Evolutionary conservation across 2,329 filamentous ascomycete genomes (phyloP), one percentile per base, ranked within the genome.

Genomic region (Neofusicoccum kwambonambiense): DNA sequence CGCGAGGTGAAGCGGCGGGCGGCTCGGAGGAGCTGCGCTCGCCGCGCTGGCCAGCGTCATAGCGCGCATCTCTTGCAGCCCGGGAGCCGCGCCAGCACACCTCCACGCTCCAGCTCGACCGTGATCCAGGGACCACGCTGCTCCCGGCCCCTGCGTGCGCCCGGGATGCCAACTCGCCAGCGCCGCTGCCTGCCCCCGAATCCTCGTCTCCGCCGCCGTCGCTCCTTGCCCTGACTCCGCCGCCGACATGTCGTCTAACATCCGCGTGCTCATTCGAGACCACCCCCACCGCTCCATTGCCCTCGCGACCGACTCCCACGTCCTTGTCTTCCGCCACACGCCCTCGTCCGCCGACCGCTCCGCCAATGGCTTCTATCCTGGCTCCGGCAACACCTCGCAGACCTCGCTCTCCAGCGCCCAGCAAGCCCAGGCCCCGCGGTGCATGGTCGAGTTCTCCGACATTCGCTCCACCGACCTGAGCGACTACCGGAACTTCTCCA

Each of bases 261-360:
- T 92, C 79, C 89, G 90, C 72, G 87, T 97, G 67, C 86, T 95
- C 72, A 88, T 96, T 77, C 50, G 57, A 80, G 93, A 97, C 75
- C 87, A 92, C 74, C 92, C 92, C 70, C 88, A 92, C 75, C 91
- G 94, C 69, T 90, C 92, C 69, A 92, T 98, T 76, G 92, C 92
- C 69, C 89, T 98, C 69, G 89, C 90, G 42, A 93, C 93, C 35
- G 81, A 88, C 45, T 86, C 89, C 19, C 90, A 96, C 77, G 90
- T 89, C 73, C 84, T 98, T 70, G 89, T 97, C 69, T 91, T 98
- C 75, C 89, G 91, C 67, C 89, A 95, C 80, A 92, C 86, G 75
- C 81, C 87, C 54, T 85, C 86, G 17, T 84, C 86, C n/a, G 85
- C 80, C 75, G 89, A 89, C 74, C 52, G 54, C 13, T 13, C 31